Conservation (phyloP, 345 rosid species). For the Salix arbutifolia region DNA sequence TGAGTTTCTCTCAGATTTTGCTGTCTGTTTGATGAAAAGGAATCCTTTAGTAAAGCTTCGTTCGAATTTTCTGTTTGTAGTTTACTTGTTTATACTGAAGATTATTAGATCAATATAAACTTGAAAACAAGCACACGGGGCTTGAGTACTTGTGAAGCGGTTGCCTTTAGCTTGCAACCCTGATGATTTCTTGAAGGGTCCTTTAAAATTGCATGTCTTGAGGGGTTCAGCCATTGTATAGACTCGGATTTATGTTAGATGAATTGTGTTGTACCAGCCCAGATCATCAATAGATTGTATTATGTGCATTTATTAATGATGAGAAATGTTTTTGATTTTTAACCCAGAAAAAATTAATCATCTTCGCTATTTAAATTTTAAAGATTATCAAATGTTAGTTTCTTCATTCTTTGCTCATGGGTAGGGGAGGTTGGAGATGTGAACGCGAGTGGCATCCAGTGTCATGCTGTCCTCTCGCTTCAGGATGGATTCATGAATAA, state of each 20-base stretch:
- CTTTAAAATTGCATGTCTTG: background rate
- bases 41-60: background rate
- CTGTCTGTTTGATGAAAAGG: background rate
- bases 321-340: background rate
- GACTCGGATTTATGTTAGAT: background rate
- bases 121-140: background rate
- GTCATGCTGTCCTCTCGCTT: too few relatives aligned
- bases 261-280: background rate
- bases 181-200: background rate
- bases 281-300: background rate
- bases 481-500: too few relatives aligned
- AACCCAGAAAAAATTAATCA: background rate
- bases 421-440: background rate
- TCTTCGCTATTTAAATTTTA: background rate
- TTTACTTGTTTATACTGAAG: background rate
- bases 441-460: too few relatives aligned
- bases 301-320: background rate
- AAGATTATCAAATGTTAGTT: background rate
- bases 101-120: background rate
- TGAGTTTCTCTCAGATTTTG: background rate
- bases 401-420: too few relatives aligned
- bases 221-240: background rate
- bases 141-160: background rate
- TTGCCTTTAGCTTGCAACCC: background rate
- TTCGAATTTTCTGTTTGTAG: background rate